Evolutionary conservation across 306 rosid species (phyloP).

Genomic region (Cicer judaicum): DNA sequence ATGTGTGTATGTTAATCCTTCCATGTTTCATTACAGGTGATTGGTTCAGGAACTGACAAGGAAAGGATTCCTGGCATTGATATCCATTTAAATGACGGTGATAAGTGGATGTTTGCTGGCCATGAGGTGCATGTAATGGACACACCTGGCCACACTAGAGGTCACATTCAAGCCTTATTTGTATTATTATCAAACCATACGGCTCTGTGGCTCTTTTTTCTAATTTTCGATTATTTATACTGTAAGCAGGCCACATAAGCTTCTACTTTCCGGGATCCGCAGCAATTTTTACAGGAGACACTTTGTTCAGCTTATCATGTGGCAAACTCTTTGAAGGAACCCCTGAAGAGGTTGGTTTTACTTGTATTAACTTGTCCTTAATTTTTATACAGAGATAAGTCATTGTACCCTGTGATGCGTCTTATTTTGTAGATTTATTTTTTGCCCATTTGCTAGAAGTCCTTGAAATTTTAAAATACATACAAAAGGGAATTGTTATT

Average conservation of each 20-base stretch:
- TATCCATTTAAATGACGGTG: conserved; percentile 80
- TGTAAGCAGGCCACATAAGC: conserved; percentile 79
- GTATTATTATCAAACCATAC: conserved; percentile 19
- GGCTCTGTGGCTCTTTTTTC: conserved; percentile 15
- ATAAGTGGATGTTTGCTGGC: conserved; percentile 99
- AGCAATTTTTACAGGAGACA: conserved; percentile 82
- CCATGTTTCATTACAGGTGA: conserved; percentile 61
- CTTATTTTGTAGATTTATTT: conserved; percentile 14
- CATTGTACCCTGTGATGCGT: conserved; percentile 4
- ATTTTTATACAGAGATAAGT: conserved; percentile 8
- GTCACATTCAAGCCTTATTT: conserved; percentile 51
- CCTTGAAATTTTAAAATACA: conserved; percentile 33
- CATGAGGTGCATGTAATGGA: conserved; percentile 90
- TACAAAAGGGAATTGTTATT: conserved; percentile 27
- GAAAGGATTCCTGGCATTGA: conserved; percentile 89
- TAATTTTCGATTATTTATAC: conserved; percentile 19
- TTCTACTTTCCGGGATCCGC: conserved; percentile 81
- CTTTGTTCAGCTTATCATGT: conserved; percentile 91
- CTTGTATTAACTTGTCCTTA: conserved; percentile 13
- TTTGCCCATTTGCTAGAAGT: conserved; percentile 22
- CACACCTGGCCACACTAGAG: conserved; percentile 94
- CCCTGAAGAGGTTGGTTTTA: conserved; percentile 70
- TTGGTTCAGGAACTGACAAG: conserved; percentile 77
- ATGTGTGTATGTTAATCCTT: conserved; percentile 21
- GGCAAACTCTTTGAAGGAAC: conserved; percentile 95